Base-by-base conservation (phyloP, 495 filamentous ascomycete species). In the Penicillium subrubescens region DNA sequence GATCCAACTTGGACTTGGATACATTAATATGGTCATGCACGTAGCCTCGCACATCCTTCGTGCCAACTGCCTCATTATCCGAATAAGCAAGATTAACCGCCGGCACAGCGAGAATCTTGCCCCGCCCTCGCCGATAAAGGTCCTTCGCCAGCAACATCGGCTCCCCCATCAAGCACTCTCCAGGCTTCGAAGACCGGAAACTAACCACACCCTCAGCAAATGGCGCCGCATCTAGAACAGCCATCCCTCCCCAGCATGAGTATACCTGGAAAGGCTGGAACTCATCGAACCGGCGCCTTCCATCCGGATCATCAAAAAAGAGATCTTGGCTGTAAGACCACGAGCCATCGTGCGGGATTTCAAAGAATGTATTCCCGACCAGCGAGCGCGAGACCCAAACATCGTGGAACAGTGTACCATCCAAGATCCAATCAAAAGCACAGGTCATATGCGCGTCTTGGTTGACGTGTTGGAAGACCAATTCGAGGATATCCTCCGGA, bases 161-260 rank as follows among this genome's bases (percentile, higher is more conserved):
- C 67, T 84, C 83, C 0, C 83, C 82, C 61, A 77, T 73, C 41
- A 67, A 71, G 34, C 82, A 86, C 62, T 85, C 83, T 7, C 61
- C 75, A 29, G 73, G 51, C 23, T 69, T 63, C 0, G 58, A 50
- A 19, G 41, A 14, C 15, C 83, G 75, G 60, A 86, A 84, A 48
- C 62, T 62, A 33, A 78, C 60, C 27, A 63, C 68, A 1, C 66
- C 59, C 34, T 76, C 65, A 17, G 77, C 65, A 41, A 81, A 66
- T 0, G 78, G 71, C 33, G 67, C 73, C 0, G 71, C 73, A 11
- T 73, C 69, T 19, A 84, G 62, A 0, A 73, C 75, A 2, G 70
- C 71, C 17, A 78, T 80, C 14, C 82, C 83, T 48, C 84, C 84
- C 83, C 83, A 85, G 70, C 83, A 85, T 1, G 81, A 77, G 50